Percentiles rank a stretch among this genome's conserved stretches.
These are phyloP conservation scores for Tolypocladium album DNA, from an alignment of 2,329 filamentous ascomycete genomes.

Conservation along the genomic window DNA sequence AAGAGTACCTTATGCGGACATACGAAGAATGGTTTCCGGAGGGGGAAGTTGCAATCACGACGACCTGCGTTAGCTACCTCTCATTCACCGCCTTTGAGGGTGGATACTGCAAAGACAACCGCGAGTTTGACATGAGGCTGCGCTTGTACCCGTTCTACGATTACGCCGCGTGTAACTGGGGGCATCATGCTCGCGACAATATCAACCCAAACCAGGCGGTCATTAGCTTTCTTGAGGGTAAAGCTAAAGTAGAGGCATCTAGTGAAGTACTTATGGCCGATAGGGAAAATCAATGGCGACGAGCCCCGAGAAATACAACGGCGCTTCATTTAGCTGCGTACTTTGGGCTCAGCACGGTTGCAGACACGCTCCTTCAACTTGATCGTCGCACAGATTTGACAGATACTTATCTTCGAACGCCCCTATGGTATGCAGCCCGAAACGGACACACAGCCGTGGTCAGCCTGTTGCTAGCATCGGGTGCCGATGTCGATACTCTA, in stretches of 20 bases:
- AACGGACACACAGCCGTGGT: no score
- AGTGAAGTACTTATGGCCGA: neutral
- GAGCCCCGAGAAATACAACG: no score
- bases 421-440: no score
- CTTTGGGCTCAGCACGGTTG: no score
- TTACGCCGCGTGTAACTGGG: neutral
- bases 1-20: conserved; percentile 29
- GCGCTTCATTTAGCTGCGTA: no score
- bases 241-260: neutral
- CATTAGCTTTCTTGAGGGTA: neutral
- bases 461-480: no score
- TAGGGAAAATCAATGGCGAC: no score
- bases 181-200: neutral
- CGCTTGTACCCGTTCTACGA: neutral
- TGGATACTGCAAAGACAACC: neutral
- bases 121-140: neutral
- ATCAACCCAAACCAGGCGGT: neutral
- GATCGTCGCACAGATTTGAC: no score
- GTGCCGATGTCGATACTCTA: no score
- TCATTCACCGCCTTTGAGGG: conserved; percentile 16
- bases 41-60: conserved; percentile 15
- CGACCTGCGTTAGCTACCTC: conserved; percentile 24
- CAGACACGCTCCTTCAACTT: no score
- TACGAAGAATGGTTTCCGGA: conserved; percentile 17
- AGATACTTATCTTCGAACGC: no score